phyloP scores from a whole-genome alignment of 164 flowering plant genomes.

The Magnolia changhungtana region DNA sequence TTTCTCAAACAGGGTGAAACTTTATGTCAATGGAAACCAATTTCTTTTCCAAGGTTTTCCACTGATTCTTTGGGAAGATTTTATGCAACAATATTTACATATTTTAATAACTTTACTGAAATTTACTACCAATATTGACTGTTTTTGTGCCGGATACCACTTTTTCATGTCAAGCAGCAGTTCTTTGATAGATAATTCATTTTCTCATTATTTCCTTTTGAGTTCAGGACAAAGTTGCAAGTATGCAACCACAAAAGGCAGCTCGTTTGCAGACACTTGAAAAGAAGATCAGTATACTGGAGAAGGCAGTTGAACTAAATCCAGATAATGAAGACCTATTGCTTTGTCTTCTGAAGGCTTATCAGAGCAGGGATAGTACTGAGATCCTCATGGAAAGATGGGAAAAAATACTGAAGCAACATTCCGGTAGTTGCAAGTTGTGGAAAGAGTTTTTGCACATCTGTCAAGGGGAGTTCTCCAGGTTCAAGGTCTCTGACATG shows the following conservation, averaged over 20 bases:
- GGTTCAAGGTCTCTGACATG: constrained; percentile 78
- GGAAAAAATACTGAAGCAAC: constrained; percentile 69
- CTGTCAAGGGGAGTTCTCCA: constrained; percentile 84
- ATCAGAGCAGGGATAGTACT: constrained; percentile 62
- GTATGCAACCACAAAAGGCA: constrained; percentile 76
- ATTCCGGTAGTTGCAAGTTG: constrained; percentile 75
- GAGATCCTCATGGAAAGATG: constrained; percentile 72
- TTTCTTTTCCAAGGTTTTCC: too few relatives aligned
- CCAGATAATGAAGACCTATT: constrained; percentile 78
- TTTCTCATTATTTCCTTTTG: not conserved
- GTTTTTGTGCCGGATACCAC: too few relatives aligned
- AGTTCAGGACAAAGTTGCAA: constrained; percentile 68
- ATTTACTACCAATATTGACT: too few relatives aligned
- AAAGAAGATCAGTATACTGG: constrained; percentile 88
- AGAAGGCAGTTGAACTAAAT: constrained; percentile 83
- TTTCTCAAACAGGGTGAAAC: too few relatives aligned
- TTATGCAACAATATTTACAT: too few relatives aligned
- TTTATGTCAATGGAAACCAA: too few relatives aligned
- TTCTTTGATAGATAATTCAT: not conserved
- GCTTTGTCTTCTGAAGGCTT: constrained; percentile 71
- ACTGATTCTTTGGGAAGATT: too few relatives aligned
- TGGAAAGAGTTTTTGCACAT: constrained; percentile 86
- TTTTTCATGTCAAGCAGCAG: too few relatives aligned
- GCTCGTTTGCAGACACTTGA: constrained; percentile 93
- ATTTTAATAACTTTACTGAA: too few relatives aligned